phyloP scores from a whole-genome alignment of 352 stramenopile genomes.

The Thalassiosira gravida region DNA sequence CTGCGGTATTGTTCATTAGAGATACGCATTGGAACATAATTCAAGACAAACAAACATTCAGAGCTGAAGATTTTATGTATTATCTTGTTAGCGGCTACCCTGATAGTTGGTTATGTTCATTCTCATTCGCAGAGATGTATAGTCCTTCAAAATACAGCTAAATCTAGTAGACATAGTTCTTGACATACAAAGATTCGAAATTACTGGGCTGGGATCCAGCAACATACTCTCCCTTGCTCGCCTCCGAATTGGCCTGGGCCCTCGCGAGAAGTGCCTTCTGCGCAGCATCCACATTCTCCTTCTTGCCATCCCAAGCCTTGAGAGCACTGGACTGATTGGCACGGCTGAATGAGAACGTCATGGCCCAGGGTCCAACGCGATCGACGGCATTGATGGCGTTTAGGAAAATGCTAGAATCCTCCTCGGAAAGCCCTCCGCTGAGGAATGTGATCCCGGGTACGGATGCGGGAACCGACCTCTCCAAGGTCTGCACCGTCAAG shows the following conservation, averaged over 20 bases:
- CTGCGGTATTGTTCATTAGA: too few relatives aligned
- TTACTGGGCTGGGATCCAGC: constrained; percentile 77
- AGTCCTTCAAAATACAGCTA: too few relatives aligned
- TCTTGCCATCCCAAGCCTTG: constrained; percentile 81
- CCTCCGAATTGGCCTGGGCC: constrained; percentile 82
- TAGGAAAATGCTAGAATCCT: constrained; percentile 81
- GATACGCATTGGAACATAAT: too few relatives aligned
- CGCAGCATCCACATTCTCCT: constrained; percentile 76
- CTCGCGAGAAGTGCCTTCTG: constrained; percentile 77
- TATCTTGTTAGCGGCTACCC: too few relatives aligned
- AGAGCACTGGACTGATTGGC: constrained; percentile 78
- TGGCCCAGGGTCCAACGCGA: constrained; percentile 71
- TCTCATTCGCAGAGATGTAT: too few relatives aligned
- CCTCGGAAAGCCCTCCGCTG: constrained; percentile 82
- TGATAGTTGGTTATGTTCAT: too few relatives aligned
- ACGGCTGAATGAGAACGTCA: constrained; percentile 83
- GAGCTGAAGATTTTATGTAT: too few relatives aligned
- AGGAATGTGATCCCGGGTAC: constrained; percentile 83
- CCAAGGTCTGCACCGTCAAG: constrained; percentile 76
- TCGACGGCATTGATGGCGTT: constrained; percentile 82
- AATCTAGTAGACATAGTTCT: constrained; percentile 88
- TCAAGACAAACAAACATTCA: too few relatives aligned
- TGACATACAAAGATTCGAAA: constrained; percentile 83
- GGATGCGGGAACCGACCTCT: constrained; percentile 75
- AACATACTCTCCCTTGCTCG: constrained; percentile 83